These are phyloP conservation scores for Diutina pseudorugosa DNA, from an alignment of 1,139 yeast genomes.

Conservation along the genomic window DNA sequence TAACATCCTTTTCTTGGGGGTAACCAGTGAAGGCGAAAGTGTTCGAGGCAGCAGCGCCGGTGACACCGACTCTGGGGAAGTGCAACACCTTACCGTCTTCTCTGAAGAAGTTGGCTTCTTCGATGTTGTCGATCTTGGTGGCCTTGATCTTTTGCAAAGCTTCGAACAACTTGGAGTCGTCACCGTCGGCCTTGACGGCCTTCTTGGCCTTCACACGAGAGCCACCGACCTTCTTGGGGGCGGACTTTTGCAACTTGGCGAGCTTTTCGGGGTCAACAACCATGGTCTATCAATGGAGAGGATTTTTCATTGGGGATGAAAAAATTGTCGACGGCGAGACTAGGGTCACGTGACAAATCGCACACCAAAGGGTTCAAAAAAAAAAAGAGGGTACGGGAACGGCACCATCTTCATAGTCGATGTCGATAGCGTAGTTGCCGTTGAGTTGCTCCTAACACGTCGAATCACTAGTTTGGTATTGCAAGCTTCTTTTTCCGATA, in stretches of 20 bases:
- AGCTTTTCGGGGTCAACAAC: constrained; percentile 82
- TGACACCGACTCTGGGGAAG: constrained; percentile 91
- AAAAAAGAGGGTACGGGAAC: too few relatives aligned
- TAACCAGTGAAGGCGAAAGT: constrained; percentile 92
- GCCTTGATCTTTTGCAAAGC: constrained; percentile 85
- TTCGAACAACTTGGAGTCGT: constrained; percentile 83
- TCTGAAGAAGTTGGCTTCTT: constrained; percentile 95
- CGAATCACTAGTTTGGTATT: too few relatives aligned
- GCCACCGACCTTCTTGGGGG: constrained; percentile 78
- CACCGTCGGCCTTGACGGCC: constrained; percentile 54
- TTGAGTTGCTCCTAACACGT: too few relatives aligned
- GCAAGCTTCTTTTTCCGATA: too few relatives aligned
- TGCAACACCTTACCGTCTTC: constrained; percentile 95
- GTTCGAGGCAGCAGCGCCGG: constrained; percentile 84
- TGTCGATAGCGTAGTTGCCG: too few relatives aligned
- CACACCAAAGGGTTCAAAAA: background rate
- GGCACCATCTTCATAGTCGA: too few relatives aligned
- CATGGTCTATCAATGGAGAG: constrained; percentile 25
- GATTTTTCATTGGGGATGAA: background rate
- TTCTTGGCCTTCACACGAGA: constrained; percentile 77
- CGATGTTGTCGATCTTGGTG: constrained; percentile 78
- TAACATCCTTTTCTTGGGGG: constrained; percentile 86
- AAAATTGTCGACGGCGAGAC: background rate
- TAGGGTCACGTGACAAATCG: background rate
- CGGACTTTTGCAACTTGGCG: constrained; percentile 69